A percentile compares a stretch with the other conserved stretches of the same genome.
Evolutionary conservation across 768 basidiomycete species (phyloP).

Genomic region (Pleurotus platypus): DNA sequence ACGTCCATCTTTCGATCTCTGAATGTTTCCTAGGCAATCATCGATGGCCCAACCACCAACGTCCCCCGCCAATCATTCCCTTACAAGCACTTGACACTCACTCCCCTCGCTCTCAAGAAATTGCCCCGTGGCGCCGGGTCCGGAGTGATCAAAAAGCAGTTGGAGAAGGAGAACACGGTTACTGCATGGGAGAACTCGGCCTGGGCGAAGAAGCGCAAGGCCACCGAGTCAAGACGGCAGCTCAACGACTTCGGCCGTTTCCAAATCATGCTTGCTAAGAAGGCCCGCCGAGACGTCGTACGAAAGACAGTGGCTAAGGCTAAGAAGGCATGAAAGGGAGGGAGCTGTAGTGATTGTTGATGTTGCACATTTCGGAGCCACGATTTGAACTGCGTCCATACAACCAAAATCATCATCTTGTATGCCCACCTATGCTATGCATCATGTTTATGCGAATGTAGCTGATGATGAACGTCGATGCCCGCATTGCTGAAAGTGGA

Average conservation of each 20-base stretch:
- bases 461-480: neutral
- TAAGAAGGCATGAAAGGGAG: constrained; percentile 34
- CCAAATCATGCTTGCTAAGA: constrained; percentile 85
- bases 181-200: constrained; percentile 86
- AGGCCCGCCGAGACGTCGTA: constrained; percentile 74
- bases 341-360: neutral
- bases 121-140: constrained; percentile 88
- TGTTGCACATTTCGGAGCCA: neutral
- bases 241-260: constrained; percentile 93
- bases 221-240: constrained; percentile 67
- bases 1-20: neutral
- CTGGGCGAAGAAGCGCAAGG: constrained; percentile 87
- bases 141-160: constrained; percentile 76
- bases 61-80: constrained; percentile 92
- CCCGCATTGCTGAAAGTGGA: too few relatives aligned
- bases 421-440: constrained; percentile 5
- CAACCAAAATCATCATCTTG: constrained; percentile 4
- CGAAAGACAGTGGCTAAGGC: constrained; percentile 66
- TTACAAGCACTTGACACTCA: constrained; percentile 91
- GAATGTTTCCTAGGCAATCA: constrained; percentile 65
- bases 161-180: constrained; percentile 80
- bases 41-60: constrained; percentile 89
- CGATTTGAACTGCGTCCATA: neutral
- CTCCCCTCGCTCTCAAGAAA: constrained; percentile 74
- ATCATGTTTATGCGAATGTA: constrained; percentile 3